These are phyloP conservation scores for Orychophragmus violaceus DNA, from an alignment of 345 rosid genomes.

Conservation along the genomic window DNA sequence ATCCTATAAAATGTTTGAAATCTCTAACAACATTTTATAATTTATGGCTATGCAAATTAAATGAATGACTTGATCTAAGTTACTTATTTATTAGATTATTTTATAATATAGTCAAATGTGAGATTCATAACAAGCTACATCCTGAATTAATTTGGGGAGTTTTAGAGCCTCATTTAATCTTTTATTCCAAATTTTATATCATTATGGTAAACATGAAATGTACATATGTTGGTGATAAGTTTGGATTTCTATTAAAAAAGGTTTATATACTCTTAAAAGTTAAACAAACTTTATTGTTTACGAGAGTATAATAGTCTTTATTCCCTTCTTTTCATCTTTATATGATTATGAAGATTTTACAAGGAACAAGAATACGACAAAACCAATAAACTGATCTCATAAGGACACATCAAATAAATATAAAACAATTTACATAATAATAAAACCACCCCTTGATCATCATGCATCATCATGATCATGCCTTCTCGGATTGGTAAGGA, in stretches of 20 bases:
- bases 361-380: background rate
- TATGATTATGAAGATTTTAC: background rate
- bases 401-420: background rate
- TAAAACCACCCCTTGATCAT: conserved; percentile 4
- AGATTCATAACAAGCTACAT: background rate
- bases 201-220: background rate
- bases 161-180: background rate
- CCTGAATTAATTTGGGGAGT: background rate
- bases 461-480: conserved; percentile 12
- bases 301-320: background rate
- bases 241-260: background rate
- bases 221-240: background rate
- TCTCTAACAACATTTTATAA: too few relatives aligned
- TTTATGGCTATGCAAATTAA: background rate
- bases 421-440: conserved; percentile 19
- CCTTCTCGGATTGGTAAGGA: conserved; percentile 26
- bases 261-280: background rate
- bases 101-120: background rate
- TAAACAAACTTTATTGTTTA: background rate
- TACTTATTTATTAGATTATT: background rate
- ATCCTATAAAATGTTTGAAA: too few relatives aligned
- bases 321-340: background rate
- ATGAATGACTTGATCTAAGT: background rate
- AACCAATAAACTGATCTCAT: conserved; percentile 13
- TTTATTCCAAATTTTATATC: too few relatives aligned